A percentile compares a stretch with the other conserved stretches of the same genome.
Evolutionary conservation across 345 rosid species (phyloP).

Genomic region (Eucalyptus pauciflora): DNA sequence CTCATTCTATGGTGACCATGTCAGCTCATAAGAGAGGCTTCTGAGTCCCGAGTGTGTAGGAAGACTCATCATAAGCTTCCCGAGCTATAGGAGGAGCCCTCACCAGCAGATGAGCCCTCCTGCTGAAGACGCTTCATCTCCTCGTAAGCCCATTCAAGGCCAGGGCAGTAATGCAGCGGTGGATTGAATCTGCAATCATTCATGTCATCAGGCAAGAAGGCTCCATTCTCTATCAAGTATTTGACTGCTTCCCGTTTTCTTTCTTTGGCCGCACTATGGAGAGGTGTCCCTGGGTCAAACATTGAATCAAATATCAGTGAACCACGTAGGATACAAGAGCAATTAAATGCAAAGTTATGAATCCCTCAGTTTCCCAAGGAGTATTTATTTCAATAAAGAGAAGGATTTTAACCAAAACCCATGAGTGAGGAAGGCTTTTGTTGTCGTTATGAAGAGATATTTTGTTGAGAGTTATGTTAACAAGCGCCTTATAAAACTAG

Average conservation of each 20-base stretch:
- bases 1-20: neutral
- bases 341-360: neutral
- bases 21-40: neutral
- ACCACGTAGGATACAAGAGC: neutral
- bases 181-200: slow-evolving; percentile 84
- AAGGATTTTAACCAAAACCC: neutral
- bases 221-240: slow-evolving; percentile 80
- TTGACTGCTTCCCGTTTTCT: slow-evolving; percentile 78
- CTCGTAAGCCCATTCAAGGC: slow-evolving; percentile 98
- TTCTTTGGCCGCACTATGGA: slow-evolving; percentile 85
- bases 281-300: slow-evolving; percentile 70
- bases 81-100: neutral
- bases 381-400: neutral
- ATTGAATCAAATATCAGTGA: neutral
- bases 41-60: neutral
- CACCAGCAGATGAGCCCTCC: neutral
- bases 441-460: neutral
- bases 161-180: slow-evolving; percentile 88
- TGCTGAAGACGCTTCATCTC: slow-evolving; percentile 53
- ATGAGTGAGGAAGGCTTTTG: neutral
- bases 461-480: neutral
- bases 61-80: neutral
- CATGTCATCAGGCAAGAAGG: slow-evolving; percentile 82
- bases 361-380: neutral
- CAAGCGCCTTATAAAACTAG: neutral